These are phyloP conservation scores for Mucor plumbeus DNA, from an alignment of 371 early-diverging fungal genomes.

Conservation along the genomic window DNA sequence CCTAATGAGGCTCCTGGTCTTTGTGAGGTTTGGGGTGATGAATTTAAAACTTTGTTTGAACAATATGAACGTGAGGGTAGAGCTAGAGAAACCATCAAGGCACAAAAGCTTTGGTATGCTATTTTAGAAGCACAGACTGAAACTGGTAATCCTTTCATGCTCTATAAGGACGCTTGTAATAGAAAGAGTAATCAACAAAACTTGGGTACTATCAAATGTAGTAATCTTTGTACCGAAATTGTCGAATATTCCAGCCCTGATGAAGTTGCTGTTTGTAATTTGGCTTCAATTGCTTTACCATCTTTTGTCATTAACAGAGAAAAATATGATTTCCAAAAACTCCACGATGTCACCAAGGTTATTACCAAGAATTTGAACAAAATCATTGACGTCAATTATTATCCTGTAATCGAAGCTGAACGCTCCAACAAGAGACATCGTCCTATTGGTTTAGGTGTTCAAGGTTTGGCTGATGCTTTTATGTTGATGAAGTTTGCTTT, in stretches of 20 bases:
- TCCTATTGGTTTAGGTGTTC: conserved; percentile 99
- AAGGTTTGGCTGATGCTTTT: conserved; percentile 99
- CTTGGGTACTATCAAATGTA: conserved; percentile 95
- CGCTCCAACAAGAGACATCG: conserved; percentile 95
- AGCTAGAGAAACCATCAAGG: conserved; percentile 89
- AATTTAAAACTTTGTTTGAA: conserved; percentile 90
- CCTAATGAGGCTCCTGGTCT: conserved; percentile 96
- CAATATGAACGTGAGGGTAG: conserved; percentile 88
- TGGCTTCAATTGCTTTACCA: conserved; percentile 97
- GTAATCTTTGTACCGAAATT: conserved; percentile 92
- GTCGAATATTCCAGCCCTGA: conserved; percentile 96
- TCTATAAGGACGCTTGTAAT: conserved; percentile 97
- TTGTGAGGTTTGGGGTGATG: conserved; percentile 94
- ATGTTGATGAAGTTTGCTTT: conserved; percentile 95
- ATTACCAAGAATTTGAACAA: conserved; percentile 95
- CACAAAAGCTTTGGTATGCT: conserved; percentile 99
- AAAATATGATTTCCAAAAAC: conserved; percentile 76
- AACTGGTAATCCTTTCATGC: conserved; percentile 99
- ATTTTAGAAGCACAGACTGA: conserved; percentile 98
- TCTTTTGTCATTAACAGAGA: conserved; percentile 82
- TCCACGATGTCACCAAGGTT: conserved; percentile 78
- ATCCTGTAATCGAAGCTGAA: conserved; percentile 93
- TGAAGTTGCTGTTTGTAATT: conserved; percentile 99
- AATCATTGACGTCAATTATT: conserved; percentile 97
- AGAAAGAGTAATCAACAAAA: conserved; percentile 97